Evolutionary conservation across 805 yeast genomes (phyloP), one percentile per base, ranked within the genome.

Genomic region (Cyberlindnera mississippiensis): DNA sequence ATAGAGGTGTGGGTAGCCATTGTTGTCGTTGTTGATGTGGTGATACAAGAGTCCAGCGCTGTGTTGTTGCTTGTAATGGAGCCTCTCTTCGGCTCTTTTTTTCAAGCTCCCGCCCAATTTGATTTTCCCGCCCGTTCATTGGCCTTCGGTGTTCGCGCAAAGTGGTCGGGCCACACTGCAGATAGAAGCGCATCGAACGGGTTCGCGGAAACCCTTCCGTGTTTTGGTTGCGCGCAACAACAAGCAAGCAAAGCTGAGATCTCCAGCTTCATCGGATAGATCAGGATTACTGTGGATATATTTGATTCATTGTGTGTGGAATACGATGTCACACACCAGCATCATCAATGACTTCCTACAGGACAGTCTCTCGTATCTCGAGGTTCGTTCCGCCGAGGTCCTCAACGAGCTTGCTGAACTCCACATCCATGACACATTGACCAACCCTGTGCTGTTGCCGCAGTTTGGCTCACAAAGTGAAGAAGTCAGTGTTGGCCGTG

Each of bases 1-100:
- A 83, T 79, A 42, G 85, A 73, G 16, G 91, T 82, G 60, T 80
- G 64, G 16, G 55, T 17, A 40, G 51, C 51, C 46, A 43, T 43
- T 13, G 15, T 39, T 27, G 6, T 27, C 12, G 14, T 27, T n/a
- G 7, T 27, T 27, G 29, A n/a, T 6, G 14, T 27, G 29, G 29
- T 27, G 13, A n/a, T 27, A 5, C 12, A 27, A 27, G 12, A 27
- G 29, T 5, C 29, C 24, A 11, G 14, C 13, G 5, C 6, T 13
- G 29, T 27, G 29, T 27, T 27, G 29, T 27, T 27, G 29, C 14
- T 27, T 11, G 12, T 12, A n/a, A 27, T 27, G 29, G 14, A 27
- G 14, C n/a, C 12, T 10, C 14, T 11, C 13, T 12, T 11, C 14
- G 13, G 14, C 14, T 24, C 14, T 27, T 27, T 27, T 27, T 27